Base-by-base conservation (phyloP, 495 filamentous ascomycete species). In the Viridothelium virens region DNA sequence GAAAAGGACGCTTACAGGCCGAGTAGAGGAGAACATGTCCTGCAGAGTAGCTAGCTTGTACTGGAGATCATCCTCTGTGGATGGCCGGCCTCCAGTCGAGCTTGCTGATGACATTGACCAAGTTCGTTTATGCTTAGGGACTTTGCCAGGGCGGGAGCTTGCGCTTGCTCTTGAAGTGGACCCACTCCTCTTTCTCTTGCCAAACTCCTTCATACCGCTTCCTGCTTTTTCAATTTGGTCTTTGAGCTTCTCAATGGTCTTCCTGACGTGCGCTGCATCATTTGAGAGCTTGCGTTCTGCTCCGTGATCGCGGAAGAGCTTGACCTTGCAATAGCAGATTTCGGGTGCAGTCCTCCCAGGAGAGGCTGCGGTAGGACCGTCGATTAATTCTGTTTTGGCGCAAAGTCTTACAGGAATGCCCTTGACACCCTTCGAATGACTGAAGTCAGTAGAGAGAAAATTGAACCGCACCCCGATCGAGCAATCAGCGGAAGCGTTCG, bases 371-470 rank as follows among this genome's bases (percentile, higher is more conserved):
- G 77, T 77, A 10, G 65, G 68, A 0, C 72, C 73, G 0, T 75
- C 74, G 0, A 89, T 68, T 16, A 84, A 73, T 61, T 92, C 87
- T 0, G 93, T 97, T 75, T 97, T 96, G 3, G 92, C 85, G 73
- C 93, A 97, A 3, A 98, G 81, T 50, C 94, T 78, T 12, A 98
- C 92, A 0, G 93, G 91, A 65, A 96, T 95, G 18, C 94, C 94
- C 74, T 97, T 97, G 38, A 98, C 93, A 38, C 94, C 94, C 70
- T 98, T 97, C 6, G 94, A 97, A 71, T 96, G 92, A 73, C 92
- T 97, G 74, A 97, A 98, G 73, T 98, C 94, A 12, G 93, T 98
- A 0, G 94, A 98, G 0, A 97, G 82, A 72, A 98, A 98, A 75
- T 98, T 97, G 82, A 97, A 98, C 56, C 92, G 90, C 16, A 97